Evolutionary conservation across 768 basidiomycete genomes (phyloP).

Genomic region (Fistulinella prunicolor): DNA sequence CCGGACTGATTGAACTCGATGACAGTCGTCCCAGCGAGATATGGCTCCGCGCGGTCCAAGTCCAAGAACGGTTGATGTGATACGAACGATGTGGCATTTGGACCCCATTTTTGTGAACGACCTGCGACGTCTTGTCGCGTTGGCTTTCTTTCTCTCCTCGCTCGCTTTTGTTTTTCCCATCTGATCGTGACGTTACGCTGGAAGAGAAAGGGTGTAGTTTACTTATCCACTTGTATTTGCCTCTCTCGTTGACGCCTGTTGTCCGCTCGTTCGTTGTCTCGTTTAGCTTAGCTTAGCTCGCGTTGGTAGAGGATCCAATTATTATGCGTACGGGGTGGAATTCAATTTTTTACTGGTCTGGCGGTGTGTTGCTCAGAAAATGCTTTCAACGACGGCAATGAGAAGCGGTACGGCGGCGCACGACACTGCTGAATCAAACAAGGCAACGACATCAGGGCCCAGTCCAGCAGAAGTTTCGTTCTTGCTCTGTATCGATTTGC

Average conservation of each 20-base stretch:
- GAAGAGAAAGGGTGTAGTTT: conserved; percentile 15
- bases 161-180: not conserved
- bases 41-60: conserved; percentile 49
- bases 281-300: conserved; percentile 5
- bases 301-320: not conserved
- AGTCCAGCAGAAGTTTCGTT: too few relatives aligned
- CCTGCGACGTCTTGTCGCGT: not conserved
- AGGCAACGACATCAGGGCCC: too few relatives aligned
- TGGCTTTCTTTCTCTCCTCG: not conserved
- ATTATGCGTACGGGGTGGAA: too few relatives aligned
- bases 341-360: too few relatives aligned
- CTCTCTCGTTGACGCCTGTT: not conserved
- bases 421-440: too few relatives aligned
- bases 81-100: conserved; percentile 6
- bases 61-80: conserved; percentile 60
- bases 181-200: conserved; percentile 8
- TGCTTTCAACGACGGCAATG: too few relatives aligned
- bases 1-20: too few relatives aligned
- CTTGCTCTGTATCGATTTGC: too few relatives aligned
- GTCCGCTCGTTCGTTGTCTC: not conserved
- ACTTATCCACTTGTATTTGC: conserved; percentile 19
- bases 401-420: too few relatives aligned
- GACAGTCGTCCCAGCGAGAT: conserved; percentile 28
- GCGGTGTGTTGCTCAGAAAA: too few relatives aligned
- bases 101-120: not conserved